Evolutionary conservation across 2,329 filamentous ascomycete genomes (phyloP).

Genomic region (Lomentospora prolificans): DNA sequence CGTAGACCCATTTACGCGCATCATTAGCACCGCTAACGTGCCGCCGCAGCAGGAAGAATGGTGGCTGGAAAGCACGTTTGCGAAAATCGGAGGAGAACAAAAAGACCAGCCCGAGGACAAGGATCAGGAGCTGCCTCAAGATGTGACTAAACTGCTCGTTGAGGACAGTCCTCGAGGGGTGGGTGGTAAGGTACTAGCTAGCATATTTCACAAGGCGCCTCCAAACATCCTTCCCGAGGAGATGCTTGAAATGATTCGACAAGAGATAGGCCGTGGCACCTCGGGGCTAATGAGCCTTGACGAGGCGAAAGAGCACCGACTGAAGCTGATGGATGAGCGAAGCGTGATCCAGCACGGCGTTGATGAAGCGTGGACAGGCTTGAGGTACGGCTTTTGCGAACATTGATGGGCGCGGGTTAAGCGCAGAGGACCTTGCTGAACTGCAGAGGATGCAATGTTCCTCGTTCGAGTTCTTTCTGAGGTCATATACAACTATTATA

Average conservation of each 20-base stretch:
- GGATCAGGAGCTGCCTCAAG: too few relatives aligned
- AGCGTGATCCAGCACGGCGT: background rate
- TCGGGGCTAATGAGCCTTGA: background rate
- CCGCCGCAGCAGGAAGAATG: slow-evolving; percentile 23
- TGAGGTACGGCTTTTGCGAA: background rate
- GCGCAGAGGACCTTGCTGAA: too few relatives aligned
- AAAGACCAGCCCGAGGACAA: background rate
- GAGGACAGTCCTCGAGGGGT: too few relatives aligned
- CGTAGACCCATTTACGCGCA: slow-evolving; percentile 35
- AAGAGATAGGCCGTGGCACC: background rate
- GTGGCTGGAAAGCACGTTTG: slow-evolving; percentile 4
- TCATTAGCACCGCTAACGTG: slow-evolving; percentile 24
- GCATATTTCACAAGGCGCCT: background rate
- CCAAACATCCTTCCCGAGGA: background rate
- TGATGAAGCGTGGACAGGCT: background rate
- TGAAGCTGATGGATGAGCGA: background rate
- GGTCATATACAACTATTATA: too few relatives aligned
- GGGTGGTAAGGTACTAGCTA: background rate
- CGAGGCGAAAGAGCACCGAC: background rate
- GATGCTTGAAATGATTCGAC: background rate
- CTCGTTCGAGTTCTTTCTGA: too few relatives aligned
- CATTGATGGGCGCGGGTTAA: background rate
- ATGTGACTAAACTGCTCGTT: too few relatives aligned
- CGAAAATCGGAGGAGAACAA: background rate
- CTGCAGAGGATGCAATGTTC: too few relatives aligned